Percentiles rank a stretch among this genome's conserved stretches.
Conservation (phyloP, 1,284 basidiomycete genomes). For the Microbotryum lychnidis-dioicae region DNA sequence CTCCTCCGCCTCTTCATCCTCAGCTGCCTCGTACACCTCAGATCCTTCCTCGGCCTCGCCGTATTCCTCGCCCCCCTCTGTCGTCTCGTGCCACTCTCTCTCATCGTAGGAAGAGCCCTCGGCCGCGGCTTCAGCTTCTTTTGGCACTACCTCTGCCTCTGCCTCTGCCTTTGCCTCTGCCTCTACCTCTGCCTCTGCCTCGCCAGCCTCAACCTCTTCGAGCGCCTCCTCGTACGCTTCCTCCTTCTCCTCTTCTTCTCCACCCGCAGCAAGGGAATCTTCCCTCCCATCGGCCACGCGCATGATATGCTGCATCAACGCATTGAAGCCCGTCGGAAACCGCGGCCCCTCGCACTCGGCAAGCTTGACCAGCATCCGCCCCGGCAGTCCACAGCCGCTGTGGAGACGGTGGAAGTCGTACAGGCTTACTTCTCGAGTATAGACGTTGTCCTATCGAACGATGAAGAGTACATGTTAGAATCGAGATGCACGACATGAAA, state of each 20-base stretch:
- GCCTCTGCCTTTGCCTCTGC: background rate
- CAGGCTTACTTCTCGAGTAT: conserved; percentile 27
- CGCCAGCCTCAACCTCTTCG: background rate
- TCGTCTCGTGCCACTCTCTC: conserved; percentile 9
- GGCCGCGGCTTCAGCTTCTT: background rate
- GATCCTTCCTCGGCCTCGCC: conserved; percentile 2
- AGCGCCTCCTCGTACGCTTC: conserved; percentile 2
- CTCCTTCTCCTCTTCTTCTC: conserved; percentile 10
- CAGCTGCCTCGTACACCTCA: background rate
- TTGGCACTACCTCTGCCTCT: background rate
- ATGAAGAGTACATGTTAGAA: background rate
- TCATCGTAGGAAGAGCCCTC: background rate
- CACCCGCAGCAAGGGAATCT: background rate
- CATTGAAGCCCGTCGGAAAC: conserved; percentile 34
- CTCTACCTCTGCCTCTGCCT: background rate
- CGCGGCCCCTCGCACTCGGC: conserved; percentile 12
- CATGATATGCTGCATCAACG: conserved; percentile 31
- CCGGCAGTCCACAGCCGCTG: conserved; percentile 30
- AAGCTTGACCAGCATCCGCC: conserved; percentile 27
- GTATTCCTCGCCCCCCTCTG: conserved; percentile 11
- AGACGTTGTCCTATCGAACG: conserved; percentile 31
- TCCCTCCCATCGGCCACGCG: conserved; percentile 4
- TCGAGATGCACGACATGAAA: background rate
- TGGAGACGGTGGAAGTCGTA: conserved; percentile 34
- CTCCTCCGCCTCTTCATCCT: conserved; percentile 22